Conservation (phyloP, 2,329 filamentous ascomycete genomes). For the Epichloe elymi region DNA sequence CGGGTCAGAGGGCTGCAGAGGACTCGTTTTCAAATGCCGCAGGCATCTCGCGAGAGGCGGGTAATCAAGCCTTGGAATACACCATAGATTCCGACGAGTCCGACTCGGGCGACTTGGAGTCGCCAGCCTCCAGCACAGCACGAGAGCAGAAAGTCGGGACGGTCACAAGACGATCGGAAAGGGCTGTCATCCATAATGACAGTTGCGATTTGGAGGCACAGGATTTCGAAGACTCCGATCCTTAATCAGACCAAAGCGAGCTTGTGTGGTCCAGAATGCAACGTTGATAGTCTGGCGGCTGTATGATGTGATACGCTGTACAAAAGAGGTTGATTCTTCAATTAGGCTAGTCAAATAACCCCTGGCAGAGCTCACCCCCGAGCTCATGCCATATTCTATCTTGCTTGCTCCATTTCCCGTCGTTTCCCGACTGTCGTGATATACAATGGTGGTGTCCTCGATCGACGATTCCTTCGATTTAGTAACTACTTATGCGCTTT, state of each 20-base stretch:
- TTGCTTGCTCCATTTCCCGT: conserved; percentile 6
- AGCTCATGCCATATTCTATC: conserved; percentile 7
- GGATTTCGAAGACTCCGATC: conserved; percentile 4
- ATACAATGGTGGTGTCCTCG: conserved; percentile 11
- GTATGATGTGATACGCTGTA: background rate
- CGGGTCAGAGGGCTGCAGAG: background rate
- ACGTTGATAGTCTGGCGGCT: background rate
- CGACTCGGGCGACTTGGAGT: conserved; percentile 8
- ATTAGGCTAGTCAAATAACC: conserved; percentile 1
- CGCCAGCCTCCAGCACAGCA: conserved; percentile 11
- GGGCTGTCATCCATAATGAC: conserved; percentile 1
- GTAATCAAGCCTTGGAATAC: background rate
- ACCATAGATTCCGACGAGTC: background rate
- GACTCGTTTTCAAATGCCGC: background rate
- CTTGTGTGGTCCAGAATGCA: background rate
- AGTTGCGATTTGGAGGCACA: conserved; percentile 9
- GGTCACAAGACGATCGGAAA: conserved; percentile 8
- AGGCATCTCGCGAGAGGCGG: background rate
- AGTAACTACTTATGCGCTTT: conserved; percentile 21
- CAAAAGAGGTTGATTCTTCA: background rate
- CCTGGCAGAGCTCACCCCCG: background rate
- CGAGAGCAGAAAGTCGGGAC: conserved; percentile 10
- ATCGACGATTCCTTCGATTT: background rate
- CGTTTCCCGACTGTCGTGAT: conserved; percentile 13
- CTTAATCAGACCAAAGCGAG: background rate